A percentile compares a stretch with the other conserved stretches of the same genome.
These are phyloP conservation scores for Geranium rotundifolium DNA, from an alignment of 345 rosid species.

Conservation along the genomic window DNA sequence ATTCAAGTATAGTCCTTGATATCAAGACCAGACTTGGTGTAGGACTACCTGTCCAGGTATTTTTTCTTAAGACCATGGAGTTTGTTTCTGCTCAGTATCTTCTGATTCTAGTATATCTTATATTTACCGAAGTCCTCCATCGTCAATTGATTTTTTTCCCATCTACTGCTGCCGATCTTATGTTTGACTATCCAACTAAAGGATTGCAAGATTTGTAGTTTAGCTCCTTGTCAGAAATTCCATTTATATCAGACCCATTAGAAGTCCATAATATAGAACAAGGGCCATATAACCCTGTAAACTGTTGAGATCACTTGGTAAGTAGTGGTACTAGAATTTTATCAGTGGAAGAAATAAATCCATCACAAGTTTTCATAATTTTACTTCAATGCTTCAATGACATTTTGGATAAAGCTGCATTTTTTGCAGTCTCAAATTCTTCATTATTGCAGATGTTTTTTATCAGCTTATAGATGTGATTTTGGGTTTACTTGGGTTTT, in stretches of 20 bases:
- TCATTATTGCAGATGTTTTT: neutral
- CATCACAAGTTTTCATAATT: too few relatives aligned
- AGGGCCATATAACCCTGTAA: neutral
- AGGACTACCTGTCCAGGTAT: slow-evolving; percentile 81
- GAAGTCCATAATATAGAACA: neutral
- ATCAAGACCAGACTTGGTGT: slow-evolving; percentile 80
- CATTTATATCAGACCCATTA: neutral
- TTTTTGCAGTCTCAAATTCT: too few relatives aligned
- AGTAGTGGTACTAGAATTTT: neutral
- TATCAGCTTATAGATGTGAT: too few relatives aligned
- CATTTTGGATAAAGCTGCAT: too few relatives aligned
- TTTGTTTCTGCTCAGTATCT: too few relatives aligned
- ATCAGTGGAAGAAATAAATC: neutral
- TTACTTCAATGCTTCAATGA: too few relatives aligned
- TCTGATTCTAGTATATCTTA: neutral
- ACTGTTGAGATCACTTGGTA: neutral
- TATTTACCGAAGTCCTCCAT: neutral
- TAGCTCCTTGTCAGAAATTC: neutral
- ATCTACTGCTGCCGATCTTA: neutral
- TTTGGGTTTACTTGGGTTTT: neutral
- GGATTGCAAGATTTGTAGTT: neutral
- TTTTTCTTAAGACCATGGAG: too few relatives aligned
- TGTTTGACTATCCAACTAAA: neutral
- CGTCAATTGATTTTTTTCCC: neutral
- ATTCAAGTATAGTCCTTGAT: slow-evolving; percentile 73